Base-by-base conservation (phyloP, 257 asterid species). In the Solanum virginianum region DNA sequence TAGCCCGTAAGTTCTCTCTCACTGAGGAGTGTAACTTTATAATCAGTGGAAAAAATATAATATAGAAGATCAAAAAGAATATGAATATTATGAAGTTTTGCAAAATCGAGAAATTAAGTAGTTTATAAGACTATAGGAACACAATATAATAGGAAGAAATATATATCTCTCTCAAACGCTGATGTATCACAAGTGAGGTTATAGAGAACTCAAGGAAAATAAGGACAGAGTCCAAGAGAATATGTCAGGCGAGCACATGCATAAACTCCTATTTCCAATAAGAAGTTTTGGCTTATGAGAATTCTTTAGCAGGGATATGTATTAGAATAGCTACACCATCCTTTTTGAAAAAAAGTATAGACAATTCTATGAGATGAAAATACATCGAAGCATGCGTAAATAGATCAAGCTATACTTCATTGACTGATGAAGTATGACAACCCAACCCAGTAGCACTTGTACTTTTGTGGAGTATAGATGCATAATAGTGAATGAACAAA, bases 1-100 rank as follows among this genome's bases (percentile, higher is more conserved):
- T 81, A 56, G 95, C 85, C 83, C 94, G 93, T 87, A 96, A 87
- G 84, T 83, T 93, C 80, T 96, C 99, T 90, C 93, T 90, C 22
- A 87, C 99, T 95, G 85, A 22, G 84, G 71, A 88, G 71, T 81
- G 54, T 39, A 85, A 32, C 84, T 49, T 24, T 22, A 12, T 7
- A 72, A 62, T 15, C 54, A 70, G 18, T 43, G 47, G 9, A 29
- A 20, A 45, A 13, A 32, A 72, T 3, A 83, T 11, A 32, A 6
- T 57, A 32, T 22, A 66, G 80, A 81, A 22, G 43, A 43, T 6
- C 13, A 43, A 74, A 59, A 55, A 16, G 41, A 45, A 55, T 17
- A 70, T 14, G 65, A 59, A 54, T 56, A 43, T 32, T 20, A 51
- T 53, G 66, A 29, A 10, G 66, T 39, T 68, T 18, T 36, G 79